Base-by-base conservation (phyloP, 495 filamentous ascomycete genomes). In the Cercophora samala region DNA sequence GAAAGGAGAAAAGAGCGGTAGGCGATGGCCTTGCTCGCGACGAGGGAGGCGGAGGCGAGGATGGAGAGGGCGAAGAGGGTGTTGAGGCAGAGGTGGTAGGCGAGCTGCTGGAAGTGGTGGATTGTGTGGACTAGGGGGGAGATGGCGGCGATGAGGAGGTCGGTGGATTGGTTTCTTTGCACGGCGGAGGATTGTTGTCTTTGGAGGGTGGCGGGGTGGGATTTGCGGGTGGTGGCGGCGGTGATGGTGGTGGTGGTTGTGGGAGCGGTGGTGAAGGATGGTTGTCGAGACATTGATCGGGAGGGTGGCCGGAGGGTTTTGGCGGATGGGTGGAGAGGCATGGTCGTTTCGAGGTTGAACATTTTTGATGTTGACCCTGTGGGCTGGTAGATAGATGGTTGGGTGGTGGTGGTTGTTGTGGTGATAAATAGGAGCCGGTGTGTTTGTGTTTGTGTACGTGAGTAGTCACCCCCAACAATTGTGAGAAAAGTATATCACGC, bases 41-140 rank as follows among this genome's bases (percentile, higher is more conserved):
- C 51, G 9, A 75, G 6, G 17, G 72, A 46, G 11, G 64, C 61
- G n/a, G 65, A 65, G 0, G 67, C 65, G 17, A 77, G 18, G 66
- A 73, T 22, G 3, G 60, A 62, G 23, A 68, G 68, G 58, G 69
- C 69, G 60, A 76, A 70, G 61, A 66, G 70, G 54, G 69, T 67
- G 54, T 63, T 76, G 32, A 67, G 58, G 62, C 67, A 63, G 61
- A 79, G 66, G 53, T 74, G 71, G 37, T 74, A 53, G 51, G 70
- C 59, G 1, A 76, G 56, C 26, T 70, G 72, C 26, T 76, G 79
- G 67, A 71, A 77, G 58, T 73, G 75, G 4, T 73, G 59, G n/a
- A 76, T 69, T 53, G 70, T 64, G 51, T 62, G 66, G 17, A 79
- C 26, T 46, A 72, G 67, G 11, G 76, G 74, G 0, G 64, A 67